Percentiles rank a stretch among this genome's conserved stretches.
phyloP scores from a whole-genome alignment of 305 asterid species.

The Petunia hybrid region DNA sequence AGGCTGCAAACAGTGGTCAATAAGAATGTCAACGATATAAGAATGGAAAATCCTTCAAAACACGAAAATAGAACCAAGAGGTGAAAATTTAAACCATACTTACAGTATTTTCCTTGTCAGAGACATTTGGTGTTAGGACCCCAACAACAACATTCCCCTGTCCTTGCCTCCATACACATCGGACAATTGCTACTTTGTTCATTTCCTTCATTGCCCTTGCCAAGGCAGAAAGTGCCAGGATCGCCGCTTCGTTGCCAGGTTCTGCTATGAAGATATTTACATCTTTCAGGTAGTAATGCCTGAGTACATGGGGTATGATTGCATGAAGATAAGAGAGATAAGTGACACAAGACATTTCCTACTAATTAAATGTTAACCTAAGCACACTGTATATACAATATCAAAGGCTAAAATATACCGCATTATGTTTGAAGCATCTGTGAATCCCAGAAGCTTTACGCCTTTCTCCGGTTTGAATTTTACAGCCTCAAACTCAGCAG shows the following conservation, averaged over 20 bases:
- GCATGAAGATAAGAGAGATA: constrained; percentile 41
- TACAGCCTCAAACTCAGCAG: constrained; percentile 93
- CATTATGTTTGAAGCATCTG: constrained; percentile 85
- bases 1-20: constrained; percentile 55
- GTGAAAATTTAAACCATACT: constrained; percentile 39
- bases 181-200: constrained; percentile 87
- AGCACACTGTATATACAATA: constrained; percentile 27
- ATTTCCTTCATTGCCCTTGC: constrained; percentile 93
- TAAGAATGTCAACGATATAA: constrained; percentile 29
- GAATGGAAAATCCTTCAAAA: constrained; percentile 23
- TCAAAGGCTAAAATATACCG: constrained; percentile 55
- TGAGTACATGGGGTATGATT: constrained; percentile 35
- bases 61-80: neutral
- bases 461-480: constrained; percentile 95
- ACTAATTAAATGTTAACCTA: constrained; percentile 28
- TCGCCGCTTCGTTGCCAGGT: constrained; percentile 80
- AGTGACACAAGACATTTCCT: constrained; percentile 31
- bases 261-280: constrained; percentile 90
- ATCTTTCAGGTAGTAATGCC: constrained; percentile 95
- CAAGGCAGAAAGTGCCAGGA: constrained; percentile 79
- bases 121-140: constrained; percentile 79
- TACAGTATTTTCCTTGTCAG: constrained; percentile 70
- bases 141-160: constrained; percentile 89
- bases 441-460: constrained; percentile 91
- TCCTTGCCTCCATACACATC: constrained; percentile 99